Conservation (phyloP, 2,329 filamentous ascomycete species). For the Akanthomyces lecanii region DNA sequence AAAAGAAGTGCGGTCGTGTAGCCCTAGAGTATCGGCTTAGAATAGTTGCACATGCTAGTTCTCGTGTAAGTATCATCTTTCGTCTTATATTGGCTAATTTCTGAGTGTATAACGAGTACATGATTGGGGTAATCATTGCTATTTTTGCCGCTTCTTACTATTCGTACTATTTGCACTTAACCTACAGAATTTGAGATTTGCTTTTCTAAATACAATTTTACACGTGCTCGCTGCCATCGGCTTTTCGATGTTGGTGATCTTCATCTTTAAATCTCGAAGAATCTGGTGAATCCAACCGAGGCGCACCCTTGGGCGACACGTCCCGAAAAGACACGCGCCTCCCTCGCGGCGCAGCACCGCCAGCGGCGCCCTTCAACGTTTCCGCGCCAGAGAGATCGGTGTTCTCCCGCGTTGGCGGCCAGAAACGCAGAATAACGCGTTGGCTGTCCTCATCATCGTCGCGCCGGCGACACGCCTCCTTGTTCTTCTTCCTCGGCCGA, state of each 20-base stretch:
- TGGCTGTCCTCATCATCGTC: not conserved
- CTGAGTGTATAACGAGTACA: no score
- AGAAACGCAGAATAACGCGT: not conserved
- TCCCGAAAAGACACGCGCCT: not conserved
- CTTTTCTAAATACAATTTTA: not conserved
- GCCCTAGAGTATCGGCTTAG: no score
- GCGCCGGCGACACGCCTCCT: not conserved
- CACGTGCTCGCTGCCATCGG: not conserved
- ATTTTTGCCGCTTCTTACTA: no score
- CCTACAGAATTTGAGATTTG: no score
- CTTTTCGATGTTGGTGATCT: not conserved
- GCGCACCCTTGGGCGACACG: not conserved
- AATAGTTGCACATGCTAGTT: no score
- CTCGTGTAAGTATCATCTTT: no score
- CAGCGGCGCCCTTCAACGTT: not conserved
- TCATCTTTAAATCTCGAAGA: not conserved
- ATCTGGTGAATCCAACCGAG: not conserved
- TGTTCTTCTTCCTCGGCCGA: not conserved
- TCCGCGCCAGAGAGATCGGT: not conserved
- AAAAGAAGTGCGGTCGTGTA: no score
- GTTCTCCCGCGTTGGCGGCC: conserved; percentile 5
- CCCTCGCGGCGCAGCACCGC: no score
- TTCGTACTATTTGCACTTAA: no score
- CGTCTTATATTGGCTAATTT: no score
- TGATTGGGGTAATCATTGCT: no score